Conservation (phyloP, 257 asterid genomes). For the Solanum clarkiae region DNA sequence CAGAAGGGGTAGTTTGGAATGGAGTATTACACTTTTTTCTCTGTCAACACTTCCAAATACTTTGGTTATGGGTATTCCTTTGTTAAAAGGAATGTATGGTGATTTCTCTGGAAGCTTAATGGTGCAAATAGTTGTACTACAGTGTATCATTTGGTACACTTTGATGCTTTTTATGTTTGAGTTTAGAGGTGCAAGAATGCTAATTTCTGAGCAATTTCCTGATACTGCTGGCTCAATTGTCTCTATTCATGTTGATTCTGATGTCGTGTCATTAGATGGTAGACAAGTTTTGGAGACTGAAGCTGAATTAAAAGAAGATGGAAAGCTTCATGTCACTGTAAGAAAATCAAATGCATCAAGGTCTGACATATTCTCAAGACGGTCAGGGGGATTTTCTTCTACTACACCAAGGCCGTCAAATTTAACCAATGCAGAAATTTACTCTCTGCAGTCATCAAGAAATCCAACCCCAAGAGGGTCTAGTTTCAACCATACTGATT, state of each 20-base stretch:
- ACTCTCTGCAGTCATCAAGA: constrained; percentile 72
- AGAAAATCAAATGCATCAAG: constrained; percentile 72
- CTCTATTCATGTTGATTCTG: constrained; percentile 81
- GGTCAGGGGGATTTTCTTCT: constrained; percentile 48
- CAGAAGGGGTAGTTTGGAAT: constrained; percentile 56
- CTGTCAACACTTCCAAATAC: constrained; percentile 83
- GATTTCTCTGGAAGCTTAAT: constrained; percentile 52
- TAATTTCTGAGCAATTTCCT: constrained; percentile 83
- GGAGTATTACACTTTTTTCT: constrained; percentile 86
- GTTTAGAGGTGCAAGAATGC: constrained; percentile 58
- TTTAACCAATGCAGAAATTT: constrained; percentile 77
- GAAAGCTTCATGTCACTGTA: constrained; percentile 71
- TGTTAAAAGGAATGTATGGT: constrained; percentile 83
- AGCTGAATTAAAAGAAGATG: constrained; percentile 66
- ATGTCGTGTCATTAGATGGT: constrained; percentile 72
- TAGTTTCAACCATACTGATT: constrained; percentile 71
- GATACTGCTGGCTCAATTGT: constrained; percentile 78
- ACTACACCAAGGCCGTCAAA: constrained; percentile 75
- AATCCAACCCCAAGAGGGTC: constrained; percentile 89
- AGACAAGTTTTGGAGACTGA: constrained; percentile 66
- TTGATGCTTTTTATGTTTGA: constrained; percentile 87
- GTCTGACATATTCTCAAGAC: constrained; percentile 60
- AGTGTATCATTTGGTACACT: constrained; percentile 89
- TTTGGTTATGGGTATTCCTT: constrained; percentile 88
- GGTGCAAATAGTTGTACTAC: constrained; percentile 92